Percentiles rank a stretch among this genome's conserved stretches.
These are phyloP conservation scores for Hysterium pulicare DNA, from an alignment of 2,329 filamentous ascomycete genomes.

Conservation along the genomic window DNA sequence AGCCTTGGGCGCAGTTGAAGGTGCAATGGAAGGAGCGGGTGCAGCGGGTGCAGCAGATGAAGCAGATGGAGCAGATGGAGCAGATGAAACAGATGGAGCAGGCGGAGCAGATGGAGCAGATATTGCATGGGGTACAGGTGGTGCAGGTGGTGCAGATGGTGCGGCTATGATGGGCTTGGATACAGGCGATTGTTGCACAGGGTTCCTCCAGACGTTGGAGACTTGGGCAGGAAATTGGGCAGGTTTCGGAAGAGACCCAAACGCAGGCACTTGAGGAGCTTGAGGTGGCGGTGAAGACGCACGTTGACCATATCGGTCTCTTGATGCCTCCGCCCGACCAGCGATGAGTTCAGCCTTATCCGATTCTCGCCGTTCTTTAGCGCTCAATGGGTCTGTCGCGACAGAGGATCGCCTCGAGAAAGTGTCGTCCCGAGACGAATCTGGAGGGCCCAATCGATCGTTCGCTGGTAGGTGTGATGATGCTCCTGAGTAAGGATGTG, in stretches of 20 bases:
- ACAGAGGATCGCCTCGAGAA: slow-evolving; percentile 37
- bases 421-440: slow-evolving; percentile 26
- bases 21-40: slow-evolving; percentile 15
- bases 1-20: slow-evolving; percentile 23
- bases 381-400: slow-evolving; percentile 28
- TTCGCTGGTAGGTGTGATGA: slow-evolving; percentile 29
- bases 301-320: slow-evolving; percentile 46
- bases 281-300: slow-evolving; percentile 52
- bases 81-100: slow-evolving; percentile 17
- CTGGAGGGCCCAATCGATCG: slow-evolving; percentile 28
- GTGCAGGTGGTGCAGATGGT: slow-evolving; percentile 16
- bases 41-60: slow-evolving; percentile 12
- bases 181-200: slow-evolving; percentile 24
- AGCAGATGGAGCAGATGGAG: slow-evolving; percentile 19
- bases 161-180: slow-evolving; percentile 24
- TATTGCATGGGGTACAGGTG: slow-evolving; percentile 14
- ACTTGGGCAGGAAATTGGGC: slow-evolving; percentile 8
- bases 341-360: slow-evolving; percentile 45
- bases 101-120: slow-evolving; percentile 17
- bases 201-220: slow-evolving; percentile 43
- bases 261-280: slow-evolving; percentile 54
- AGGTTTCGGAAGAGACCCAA: slow-evolving; percentile 40
- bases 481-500: slow-evolving; percentile 18
- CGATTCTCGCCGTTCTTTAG: slow-evolving; percentile 39
- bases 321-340: slow-evolving; percentile 44